Evolutionary conservation across 2,329 filamentous ascomycete species (phyloP).

Genomic region (Xylaria sp.): DNA sequence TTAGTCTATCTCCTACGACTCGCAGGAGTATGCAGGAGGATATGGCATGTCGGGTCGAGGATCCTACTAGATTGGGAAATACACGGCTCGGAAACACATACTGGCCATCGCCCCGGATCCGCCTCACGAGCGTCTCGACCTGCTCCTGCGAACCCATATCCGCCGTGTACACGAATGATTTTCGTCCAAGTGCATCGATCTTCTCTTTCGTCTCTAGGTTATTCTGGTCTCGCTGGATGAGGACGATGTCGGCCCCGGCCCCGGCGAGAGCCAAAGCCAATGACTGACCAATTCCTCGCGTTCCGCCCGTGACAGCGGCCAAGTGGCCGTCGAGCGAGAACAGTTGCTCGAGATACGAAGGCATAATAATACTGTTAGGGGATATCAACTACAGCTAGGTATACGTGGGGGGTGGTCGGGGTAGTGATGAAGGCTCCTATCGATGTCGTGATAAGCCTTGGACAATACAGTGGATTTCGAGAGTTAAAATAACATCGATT

Average conservation of each 20-base stretch:
- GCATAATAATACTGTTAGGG: constrained; percentile 20
- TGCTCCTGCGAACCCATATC: constrained; percentile 71
- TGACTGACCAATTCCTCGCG: constrained; percentile 66
- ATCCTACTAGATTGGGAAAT: not conserved
- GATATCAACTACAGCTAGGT: not conserved
- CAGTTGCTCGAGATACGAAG: constrained; percentile 45
- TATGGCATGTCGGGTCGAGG: not conserved
- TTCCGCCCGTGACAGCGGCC: constrained; percentile 65
- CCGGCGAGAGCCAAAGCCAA: constrained; percentile 68
- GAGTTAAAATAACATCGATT: too few species aligned
- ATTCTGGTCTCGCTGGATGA: constrained; percentile 61
- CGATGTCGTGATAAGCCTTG: too few species aligned
- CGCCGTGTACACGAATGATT: constrained; percentile 72
- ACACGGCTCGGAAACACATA: constrained; percentile 9
- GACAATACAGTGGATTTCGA: too few species aligned
- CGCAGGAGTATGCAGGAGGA: not conserved
- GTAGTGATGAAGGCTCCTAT: too few species aligned
- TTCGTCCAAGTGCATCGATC: constrained; percentile 73
- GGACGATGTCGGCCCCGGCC: constrained; percentile 65
- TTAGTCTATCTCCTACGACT: not conserved
- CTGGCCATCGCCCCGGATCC: constrained; percentile 69
- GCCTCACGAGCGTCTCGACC: constrained; percentile 68
- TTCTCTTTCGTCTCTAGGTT: constrained; percentile 65
- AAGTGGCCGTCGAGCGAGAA: constrained; percentile 66
- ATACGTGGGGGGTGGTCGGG: not conserved